These are phyloP conservation scores for Eucalyptus erythrocorys DNA, from an alignment of 345 rosid species.

Conservation along the genomic window DNA sequence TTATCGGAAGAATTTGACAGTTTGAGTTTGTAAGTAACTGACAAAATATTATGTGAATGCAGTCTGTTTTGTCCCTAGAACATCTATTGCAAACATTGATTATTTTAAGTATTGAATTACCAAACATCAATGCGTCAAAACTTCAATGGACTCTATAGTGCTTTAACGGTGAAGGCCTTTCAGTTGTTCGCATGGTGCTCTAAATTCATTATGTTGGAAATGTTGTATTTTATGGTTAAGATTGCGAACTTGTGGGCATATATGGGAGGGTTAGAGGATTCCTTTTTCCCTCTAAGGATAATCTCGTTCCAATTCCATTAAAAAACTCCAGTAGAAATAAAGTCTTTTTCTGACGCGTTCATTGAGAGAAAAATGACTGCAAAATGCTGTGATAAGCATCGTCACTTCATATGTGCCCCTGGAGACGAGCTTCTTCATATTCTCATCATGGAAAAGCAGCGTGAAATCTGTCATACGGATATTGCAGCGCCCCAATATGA, in stretches of 20 bases:
- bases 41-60: too few relatives aligned
- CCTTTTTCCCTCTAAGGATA: neutral
- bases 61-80: constrained; percentile 30
- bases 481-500: too few relatives aligned
- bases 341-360: too few relatives aligned
- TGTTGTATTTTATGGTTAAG: neutral
- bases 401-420: too few relatives aligned
- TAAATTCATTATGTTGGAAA: neutral
- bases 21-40: too few relatives aligned
- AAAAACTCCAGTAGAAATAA: too few relatives aligned
- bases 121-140: constrained; percentile 26
- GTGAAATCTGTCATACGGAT: too few relatives aligned
- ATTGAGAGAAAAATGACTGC: too few relatives aligned
- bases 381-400: too few relatives aligned
- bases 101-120: constrained; percentile 45
- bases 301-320: neutral
- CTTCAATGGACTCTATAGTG: constrained; percentile 61
- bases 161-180: constrained; percentile 34
- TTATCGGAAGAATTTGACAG: too few relatives aligned
- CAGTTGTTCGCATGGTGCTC: neutral
- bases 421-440: too few relatives aligned
- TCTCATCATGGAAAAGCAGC: too few relatives aligned
- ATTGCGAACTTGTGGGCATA: neutral
- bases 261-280: neutral
- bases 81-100: constrained; percentile 52